Percentiles rank a stretch among this genome's conserved stretches.
Conservation (phyloP, 371 early-diverging fungal genomes). For the Dichotomocladium elegans region DNA sequence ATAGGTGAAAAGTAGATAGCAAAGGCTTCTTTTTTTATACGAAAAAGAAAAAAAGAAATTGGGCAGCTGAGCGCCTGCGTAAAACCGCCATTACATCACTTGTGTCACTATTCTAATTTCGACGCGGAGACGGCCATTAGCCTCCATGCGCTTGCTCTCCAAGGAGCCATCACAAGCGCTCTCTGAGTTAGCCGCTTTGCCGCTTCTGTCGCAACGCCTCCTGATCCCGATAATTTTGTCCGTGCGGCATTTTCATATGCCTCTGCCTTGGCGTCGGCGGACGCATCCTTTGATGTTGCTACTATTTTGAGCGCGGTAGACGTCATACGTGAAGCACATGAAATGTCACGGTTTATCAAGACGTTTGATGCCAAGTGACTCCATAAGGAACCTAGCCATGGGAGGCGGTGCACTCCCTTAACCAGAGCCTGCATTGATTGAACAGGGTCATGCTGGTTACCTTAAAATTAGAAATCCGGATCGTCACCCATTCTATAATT, state of each 20-base stretch:
- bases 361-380: slow-evolving; percentile 26
- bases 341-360: neutral
- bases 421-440: slow-evolving; percentile 26
- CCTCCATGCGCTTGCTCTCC: slow-evolving; percentile 48
- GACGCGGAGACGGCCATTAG: slow-evolving; percentile 10
- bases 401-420: slow-evolving; percentile 35
- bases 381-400: slow-evolving; percentile 36
- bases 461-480: neutral
- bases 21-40: neutral
- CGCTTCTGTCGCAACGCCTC: neutral
- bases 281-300: slow-evolving; percentile 11
- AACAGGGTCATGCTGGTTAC: slow-evolving; percentile 17
- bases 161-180: slow-evolving; percentile 51
- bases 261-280: slow-evolving; percentile 31
- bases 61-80: neutral
- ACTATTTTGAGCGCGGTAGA: slow-evolving; percentile 25
- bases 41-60: neutral
- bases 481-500: slow-evolving; percentile 1
- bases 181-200: slow-evolving; percentile 41
- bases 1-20: neutral
- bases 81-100: slow-evolving; percentile 2
- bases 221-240: slow-evolving; percentile 1
- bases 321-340: slow-evolving; percentile 18
- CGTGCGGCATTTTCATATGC: slow-evolving; percentile 40
- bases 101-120: neutral